phyloP scores from a whole-genome alignment of 768 basidiomycete species.

The Mycena belliarum region DNA sequence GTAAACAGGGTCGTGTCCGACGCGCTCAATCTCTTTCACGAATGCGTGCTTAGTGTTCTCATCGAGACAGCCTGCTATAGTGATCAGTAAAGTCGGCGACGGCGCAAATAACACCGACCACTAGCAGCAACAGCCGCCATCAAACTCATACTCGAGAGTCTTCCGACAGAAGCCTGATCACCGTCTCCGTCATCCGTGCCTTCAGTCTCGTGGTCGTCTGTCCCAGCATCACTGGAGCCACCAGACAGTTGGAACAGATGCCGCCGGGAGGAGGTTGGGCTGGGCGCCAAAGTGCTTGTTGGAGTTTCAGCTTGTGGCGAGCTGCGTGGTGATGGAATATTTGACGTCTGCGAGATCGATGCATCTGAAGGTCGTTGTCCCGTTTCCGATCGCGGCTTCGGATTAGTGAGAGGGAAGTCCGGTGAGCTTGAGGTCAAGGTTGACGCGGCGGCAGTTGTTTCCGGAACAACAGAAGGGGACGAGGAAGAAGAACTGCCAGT shows the following conservation, averaged over 20 bases:
- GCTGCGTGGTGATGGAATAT: not conserved
- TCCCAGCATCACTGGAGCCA: conserved; percentile 11
- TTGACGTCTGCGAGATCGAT: not conserved
- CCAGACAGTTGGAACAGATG: not conserved
- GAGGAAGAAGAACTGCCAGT: conserved; percentile 26
- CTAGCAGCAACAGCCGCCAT: conserved; percentile 86
- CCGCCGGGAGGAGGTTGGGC: conserved; percentile 4
- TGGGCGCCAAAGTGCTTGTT: not conserved
- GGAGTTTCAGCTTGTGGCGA: conserved; percentile 3
- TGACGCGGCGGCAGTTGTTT: not conserved
- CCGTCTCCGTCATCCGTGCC: conserved; percentile 36
- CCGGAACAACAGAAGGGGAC: conserved; percentile 15
- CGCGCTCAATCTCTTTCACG: conserved; percentile 73
- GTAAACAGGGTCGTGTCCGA: conserved; percentile 62
- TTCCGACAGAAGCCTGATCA: conserved; percentile 82
- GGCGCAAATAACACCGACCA: conserved; percentile 45
- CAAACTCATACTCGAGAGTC: conserved; percentile 89
- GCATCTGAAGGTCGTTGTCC: not conserved
- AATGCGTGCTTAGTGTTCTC: conserved; percentile 62
- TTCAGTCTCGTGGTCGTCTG: conserved; percentile 12
- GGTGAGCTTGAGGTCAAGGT: not conserved
- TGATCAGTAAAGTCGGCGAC: conserved; percentile 9
- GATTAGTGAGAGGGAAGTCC: not conserved
- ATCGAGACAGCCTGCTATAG: conserved; percentile 51
- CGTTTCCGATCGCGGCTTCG: not conserved